A percentile compares a stretch with the other conserved stretches of the same genome.
These are phyloP conservation scores for Orbilia quercus DNA, from an alignment of 2,329 filamentous ascomycete genomes.

Conservation along the genomic window DNA sequence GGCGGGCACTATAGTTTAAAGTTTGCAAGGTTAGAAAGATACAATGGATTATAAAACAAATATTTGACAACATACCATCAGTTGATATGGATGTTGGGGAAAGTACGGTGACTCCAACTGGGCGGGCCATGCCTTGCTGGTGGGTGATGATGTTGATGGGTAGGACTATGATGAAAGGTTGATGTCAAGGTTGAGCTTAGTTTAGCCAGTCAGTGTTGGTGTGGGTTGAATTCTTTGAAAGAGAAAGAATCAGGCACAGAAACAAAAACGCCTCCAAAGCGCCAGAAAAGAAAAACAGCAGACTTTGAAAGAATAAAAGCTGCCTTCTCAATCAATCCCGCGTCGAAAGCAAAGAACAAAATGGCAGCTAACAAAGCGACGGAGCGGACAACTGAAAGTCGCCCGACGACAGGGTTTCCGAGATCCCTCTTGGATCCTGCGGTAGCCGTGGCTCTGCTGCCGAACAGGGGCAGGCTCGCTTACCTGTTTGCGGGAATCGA, in stretches of 20 bases:
- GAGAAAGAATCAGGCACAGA: neutral
- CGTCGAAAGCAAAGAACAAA: neutral
- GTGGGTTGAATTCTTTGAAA: neutral
- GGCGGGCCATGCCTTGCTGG: constrained; percentile 23
- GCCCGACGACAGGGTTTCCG: no score
- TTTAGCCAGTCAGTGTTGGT: no score
- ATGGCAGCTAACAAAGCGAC: constrained; percentile 11
- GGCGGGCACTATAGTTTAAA: neutral
- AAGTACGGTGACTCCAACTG: constrained; percentile 27
- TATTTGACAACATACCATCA: neutral
- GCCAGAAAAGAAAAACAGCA: neutral
- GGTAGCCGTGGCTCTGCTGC: constrained; percentile 8
- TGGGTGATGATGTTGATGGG: neutral
- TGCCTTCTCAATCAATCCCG: neutral
- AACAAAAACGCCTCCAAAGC: neutral
- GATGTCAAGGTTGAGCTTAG: neutral
- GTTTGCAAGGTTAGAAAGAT: neutral
- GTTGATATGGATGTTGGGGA: neutral
- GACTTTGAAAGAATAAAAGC: neutral
- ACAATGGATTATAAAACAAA: neutral
- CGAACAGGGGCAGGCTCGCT: neutral
- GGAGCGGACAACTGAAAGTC: neutral
- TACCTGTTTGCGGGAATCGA: constrained; percentile 2
- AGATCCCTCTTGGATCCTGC: constrained; percentile 38
- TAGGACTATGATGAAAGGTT: no score